A percentile compares a stretch with the other conserved stretches of the same genome.
Conservation (phyloP, 345 rosid species). For the Aegle marmelos region DNA sequence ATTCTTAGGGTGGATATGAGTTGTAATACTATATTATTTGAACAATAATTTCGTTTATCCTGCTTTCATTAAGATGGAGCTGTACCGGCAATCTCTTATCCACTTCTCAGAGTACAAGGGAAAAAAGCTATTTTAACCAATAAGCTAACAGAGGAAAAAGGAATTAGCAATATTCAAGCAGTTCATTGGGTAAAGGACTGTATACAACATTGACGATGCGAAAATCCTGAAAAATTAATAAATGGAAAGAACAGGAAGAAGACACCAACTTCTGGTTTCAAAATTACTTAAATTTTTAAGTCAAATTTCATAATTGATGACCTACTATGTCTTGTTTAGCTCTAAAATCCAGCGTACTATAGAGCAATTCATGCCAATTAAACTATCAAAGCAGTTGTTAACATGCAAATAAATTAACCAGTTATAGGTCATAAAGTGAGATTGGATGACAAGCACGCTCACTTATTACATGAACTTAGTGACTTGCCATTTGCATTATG, state of each 20-base stretch:
- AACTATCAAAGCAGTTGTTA: not conserved
- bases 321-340: not conserved
- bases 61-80: not conserved
- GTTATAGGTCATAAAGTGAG: not conserved
- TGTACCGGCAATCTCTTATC: not conserved
- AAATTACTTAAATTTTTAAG: not conserved
- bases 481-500: not conserved
- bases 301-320: not conserved
- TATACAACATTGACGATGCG: too few relatives aligned
- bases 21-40: not conserved
- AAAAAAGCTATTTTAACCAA: not conserved
- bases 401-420: not conserved
- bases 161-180: not conserved
- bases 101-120: not conserved
- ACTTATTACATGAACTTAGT: not conserved
- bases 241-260: not conserved
- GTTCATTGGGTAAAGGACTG: too few relatives aligned
- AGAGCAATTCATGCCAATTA: not conserved
- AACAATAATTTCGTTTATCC: not conserved
- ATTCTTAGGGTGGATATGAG: not conserved
- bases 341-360: not conserved
- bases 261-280: not conserved
- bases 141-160: not conserved
- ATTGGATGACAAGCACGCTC: not conserved
- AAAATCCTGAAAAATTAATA: not conserved